Evolutionary conservation across 208 protist species (phyloP).

Genomic region (Trypanosoma boissoni): DNA sequence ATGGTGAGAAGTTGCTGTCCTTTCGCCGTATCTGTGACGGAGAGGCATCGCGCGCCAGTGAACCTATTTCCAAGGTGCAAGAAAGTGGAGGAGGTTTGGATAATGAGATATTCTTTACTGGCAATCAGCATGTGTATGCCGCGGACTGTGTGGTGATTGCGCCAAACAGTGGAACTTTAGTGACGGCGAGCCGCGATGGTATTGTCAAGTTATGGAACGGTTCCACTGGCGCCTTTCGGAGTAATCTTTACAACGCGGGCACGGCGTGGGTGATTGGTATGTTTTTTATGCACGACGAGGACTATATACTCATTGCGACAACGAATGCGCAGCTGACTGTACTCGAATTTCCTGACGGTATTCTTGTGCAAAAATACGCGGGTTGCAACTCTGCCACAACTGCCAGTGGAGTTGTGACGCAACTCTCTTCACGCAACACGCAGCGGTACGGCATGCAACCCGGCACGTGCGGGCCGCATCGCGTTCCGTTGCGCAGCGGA

Average conservation of each 20-base stretch:
- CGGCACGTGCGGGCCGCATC: slow-evolving; percentile 69
- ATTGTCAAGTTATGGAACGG: slow-evolving; percentile 79
- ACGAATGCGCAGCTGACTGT: slow-evolving; percentile 82
- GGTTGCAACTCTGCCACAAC: slow-evolving; percentile 65
- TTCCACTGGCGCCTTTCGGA: slow-evolving; percentile 44
- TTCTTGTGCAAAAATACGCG: slow-evolving; percentile 71
- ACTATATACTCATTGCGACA: slow-evolving; percentile 75
- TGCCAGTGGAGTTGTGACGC: slow-evolving; percentile 46
- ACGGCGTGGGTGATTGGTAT: slow-evolving; percentile 71
- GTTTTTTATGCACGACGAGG: slow-evolving; percentile 62
- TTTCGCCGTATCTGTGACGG: slow-evolving; percentile 8
- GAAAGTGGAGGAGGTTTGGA: slow-evolving; percentile 31
- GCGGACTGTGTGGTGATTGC: slow-evolving; percentile 64
- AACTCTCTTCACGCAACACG: slow-evolving; percentile 46
- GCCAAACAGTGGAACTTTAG: slow-evolving; percentile 32
- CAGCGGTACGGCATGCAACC: slow-evolving; percentile 72
- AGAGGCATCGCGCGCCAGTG: not conserved
- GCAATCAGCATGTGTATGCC: slow-evolving; percentile 51
- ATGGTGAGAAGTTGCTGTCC: slow-evolving; percentile 15
- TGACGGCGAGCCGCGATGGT: slow-evolving; percentile 78
- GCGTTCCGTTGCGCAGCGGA: slow-evolving; percentile 29
- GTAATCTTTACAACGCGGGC: slow-evolving; percentile 70
- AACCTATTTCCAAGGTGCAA: slow-evolving; percentile 9
- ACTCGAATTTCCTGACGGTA: slow-evolving; percentile 55
- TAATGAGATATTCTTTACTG: slow-evolving; percentile 30